These are phyloP conservation scores for Halophytophthora polymorphica DNA, from an alignment of 352 stramenopile species.

Conservation along the genomic window DNA sequence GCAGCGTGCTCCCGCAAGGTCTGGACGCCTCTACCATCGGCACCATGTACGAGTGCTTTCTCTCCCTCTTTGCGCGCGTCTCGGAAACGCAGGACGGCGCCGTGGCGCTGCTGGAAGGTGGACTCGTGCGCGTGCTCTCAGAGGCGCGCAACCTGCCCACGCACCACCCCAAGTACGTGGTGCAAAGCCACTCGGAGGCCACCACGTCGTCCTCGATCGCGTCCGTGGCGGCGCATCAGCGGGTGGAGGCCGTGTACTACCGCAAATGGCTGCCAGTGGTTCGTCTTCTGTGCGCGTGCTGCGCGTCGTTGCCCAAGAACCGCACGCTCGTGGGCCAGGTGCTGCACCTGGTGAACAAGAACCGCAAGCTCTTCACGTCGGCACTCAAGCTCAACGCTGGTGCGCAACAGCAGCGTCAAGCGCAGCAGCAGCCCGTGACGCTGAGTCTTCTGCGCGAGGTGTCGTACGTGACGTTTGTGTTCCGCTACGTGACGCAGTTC, in stretches of 20 bases:
- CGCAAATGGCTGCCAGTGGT: conserved; percentile 78
- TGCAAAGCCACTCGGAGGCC: conserved; percentile 28
- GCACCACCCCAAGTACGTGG: conserved; percentile 61
- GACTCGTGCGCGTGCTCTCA: conserved; percentile 60
- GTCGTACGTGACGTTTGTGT: conserved; percentile 74
- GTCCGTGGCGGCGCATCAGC: conserved; percentile 52
- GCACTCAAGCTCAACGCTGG: conserved; percentile 56
- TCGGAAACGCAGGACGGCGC: conserved; percentile 62
- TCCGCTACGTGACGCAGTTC: conserved; percentile 79
- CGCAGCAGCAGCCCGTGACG: conserved; percentile 30
- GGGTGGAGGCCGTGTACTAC: conserved; percentile 59
- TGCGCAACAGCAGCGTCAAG: conserved; percentile 11
- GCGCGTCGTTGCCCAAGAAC: conserved; percentile 67
- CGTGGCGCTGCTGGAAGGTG: conserved; percentile 64
- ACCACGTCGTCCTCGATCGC: conserved; percentile 22
- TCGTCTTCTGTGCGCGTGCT: conserved; percentile 57
- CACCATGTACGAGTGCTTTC: conserved; percentile 79
- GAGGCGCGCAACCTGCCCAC: conserved; percentile 62
- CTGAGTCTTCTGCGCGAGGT: conserved; percentile 66
- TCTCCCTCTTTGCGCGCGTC: conserved; percentile 74
- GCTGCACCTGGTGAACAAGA: conserved; percentile 54
- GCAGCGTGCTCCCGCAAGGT: conserved; percentile 35
- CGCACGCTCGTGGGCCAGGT: conserved; percentile 54
- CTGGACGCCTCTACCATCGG: conserved; percentile 69
- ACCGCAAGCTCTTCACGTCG: conserved; percentile 70